phyloP scores from a whole-genome alignment of 805 yeast species.

The Kuraishia hungarica region DNA sequence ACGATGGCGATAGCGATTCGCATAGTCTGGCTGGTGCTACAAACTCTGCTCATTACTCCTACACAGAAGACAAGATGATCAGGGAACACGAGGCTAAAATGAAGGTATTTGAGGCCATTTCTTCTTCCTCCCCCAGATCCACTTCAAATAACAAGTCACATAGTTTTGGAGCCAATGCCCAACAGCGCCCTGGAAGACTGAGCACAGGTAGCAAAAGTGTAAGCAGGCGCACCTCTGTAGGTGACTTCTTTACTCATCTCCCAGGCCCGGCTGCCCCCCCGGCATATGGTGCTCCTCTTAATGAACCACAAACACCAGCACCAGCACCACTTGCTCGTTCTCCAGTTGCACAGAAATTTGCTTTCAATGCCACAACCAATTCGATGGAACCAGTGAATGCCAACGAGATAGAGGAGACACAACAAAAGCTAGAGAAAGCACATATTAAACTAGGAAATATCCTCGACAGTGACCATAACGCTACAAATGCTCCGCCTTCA shows the following conservation, averaged over 20 bases:
- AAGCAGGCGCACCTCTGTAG: slow-evolving; percentile 24
- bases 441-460: slow-evolving; percentile 36
- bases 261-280: background rate
- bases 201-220: background rate
- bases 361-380: slow-evolving; percentile 21
- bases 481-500: slow-evolving; percentile 50
- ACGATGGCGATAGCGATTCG: background rate
- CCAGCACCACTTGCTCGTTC: background rate
- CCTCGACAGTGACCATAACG: slow-evolving; percentile 38
- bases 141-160: background rate
- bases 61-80: slow-evolving; percentile 55
- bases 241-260: slow-evolving; percentile 18
- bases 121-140: slow-evolving; percentile 19
- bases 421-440: slow-evolving; percentile 7
- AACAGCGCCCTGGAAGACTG: background rate
- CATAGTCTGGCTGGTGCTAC: background rate
- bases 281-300: slow-evolving; percentile 14
- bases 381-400: slow-evolving; percentile 11
- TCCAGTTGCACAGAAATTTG: slow-evolving; percentile 9
- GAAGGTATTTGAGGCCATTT: slow-evolving; percentile 44
- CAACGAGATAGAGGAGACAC: slow-evolving; percentile 3
- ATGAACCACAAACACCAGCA: slow-evolving; percentile 5
- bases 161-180: background rate
- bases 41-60: slow-evolving; percentile 41
- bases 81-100: slow-evolving; percentile 62